Conservation (phyloP, 1,284 basidiomycete genomes). For the Cryptococcus sp. region DNA sequence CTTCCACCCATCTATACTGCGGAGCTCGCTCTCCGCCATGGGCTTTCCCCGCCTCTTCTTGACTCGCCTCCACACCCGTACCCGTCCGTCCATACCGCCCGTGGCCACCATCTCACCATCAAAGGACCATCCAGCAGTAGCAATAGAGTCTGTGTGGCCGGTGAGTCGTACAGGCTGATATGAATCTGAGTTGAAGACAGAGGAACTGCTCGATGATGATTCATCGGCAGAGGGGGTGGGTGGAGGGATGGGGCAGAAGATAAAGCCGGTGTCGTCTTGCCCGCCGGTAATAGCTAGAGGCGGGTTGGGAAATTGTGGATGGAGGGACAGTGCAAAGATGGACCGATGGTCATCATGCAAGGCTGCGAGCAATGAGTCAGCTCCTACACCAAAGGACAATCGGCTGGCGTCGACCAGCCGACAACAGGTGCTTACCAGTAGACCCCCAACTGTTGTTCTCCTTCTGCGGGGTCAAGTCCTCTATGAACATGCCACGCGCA, state of each 20-base stretch:
- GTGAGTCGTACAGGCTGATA: slow-evolving; percentile 75
- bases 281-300: slow-evolving; percentile 86
- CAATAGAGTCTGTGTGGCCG: slow-evolving; percentile 90
- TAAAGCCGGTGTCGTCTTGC: slow-evolving; percentile 89
- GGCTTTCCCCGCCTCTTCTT: slow-evolving; percentile 14
- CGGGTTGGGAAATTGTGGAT: slow-evolving; percentile 66
- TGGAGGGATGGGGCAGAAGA: slow-evolving; percentile 57
- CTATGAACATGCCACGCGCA: slow-evolving; percentile 17
- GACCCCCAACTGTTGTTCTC: slow-evolving; percentile 34
- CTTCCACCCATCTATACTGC: slow-evolving; percentile 63
- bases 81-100: slow-evolving; percentile 94
- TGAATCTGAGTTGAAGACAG: slow-evolving; percentile 52
- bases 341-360: slow-evolving; percentile 53
- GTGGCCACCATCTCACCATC: slow-evolving; percentile 91
- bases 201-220: neutral
- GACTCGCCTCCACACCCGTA: slow-evolving; percentile 83
- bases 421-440: slow-evolving; percentile 12
- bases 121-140: slow-evolving; percentile 69
- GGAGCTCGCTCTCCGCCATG: slow-evolving; percentile 1
- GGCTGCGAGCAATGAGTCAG: slow-evolving; percentile 18
- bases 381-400: neutral
- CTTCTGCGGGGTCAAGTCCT: slow-evolving; percentile 11
- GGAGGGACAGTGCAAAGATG: slow-evolving; percentile 78
- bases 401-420: too few species aligned
- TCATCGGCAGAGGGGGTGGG: neutral